Conservation (phyloP, 345 rosid species). For the Gossypioides kirkii region DNA sequence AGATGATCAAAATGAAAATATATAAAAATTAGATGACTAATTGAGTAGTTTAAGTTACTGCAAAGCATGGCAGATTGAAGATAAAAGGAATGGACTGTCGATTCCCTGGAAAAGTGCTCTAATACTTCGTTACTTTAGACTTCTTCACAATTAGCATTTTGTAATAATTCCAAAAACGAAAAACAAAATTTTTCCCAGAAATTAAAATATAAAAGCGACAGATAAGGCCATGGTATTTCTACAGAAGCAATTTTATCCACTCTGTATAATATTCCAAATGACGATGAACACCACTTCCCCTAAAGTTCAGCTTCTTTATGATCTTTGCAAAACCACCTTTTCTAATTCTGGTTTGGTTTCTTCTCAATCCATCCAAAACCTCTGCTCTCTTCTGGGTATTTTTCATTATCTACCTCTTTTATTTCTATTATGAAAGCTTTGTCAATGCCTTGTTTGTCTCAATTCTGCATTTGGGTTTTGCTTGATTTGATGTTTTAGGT, state of each 20-base stretch:
- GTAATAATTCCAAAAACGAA: too few species aligned
- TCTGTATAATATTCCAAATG: conserved; percentile 20
- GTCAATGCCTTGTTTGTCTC: conserved; percentile 4
- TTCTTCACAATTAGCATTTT: too few species aligned
- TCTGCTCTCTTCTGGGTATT: conserved; percentile 75
- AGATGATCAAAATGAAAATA: too few species aligned
- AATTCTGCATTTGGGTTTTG: conserved; percentile 17
- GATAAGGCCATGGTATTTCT: conserved; percentile 35
- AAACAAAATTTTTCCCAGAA: too few species aligned
- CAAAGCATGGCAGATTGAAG: too few species aligned
- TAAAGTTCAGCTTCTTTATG: conserved; percentile 62
- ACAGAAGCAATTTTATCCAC: conserved; percentile 8
- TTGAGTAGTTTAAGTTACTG: too few species aligned
- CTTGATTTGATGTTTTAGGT: conserved; percentile 6
- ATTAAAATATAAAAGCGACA: conserved; percentile 21
- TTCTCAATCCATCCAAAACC: conserved; percentile 37
- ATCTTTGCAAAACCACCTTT: conserved; percentile 51
- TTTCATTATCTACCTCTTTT: neutral
- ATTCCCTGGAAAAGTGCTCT: too few species aligned
- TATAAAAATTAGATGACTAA: too few species aligned
- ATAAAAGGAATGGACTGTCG: too few species aligned
- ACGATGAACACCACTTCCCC: conserved; percentile 36
- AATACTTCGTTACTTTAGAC: too few species aligned
- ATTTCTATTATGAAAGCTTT: neutral
- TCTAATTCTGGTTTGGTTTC: conserved; percentile 42